Percentiles rank a stretch among this genome's conserved stretches.
phyloP scores from a whole-genome alignment of 768 basidiomycete species.

The Termitomyces sp. region DNA sequence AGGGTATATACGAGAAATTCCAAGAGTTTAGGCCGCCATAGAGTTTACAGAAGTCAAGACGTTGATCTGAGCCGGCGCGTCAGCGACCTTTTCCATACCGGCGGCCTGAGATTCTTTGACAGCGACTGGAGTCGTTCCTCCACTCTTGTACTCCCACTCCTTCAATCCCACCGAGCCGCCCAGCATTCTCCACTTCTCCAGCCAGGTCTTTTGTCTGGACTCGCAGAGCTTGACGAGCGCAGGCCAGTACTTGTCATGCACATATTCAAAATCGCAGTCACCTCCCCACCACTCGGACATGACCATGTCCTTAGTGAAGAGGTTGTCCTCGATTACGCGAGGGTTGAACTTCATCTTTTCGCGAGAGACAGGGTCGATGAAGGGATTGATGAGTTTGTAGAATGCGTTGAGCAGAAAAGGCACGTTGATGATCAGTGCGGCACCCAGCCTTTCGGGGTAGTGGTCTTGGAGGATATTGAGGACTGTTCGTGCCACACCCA shows the following conservation, averaged over 20 bases:
- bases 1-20: neutral
- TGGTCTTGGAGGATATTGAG: slow-evolving; percentile 74
- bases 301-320: slow-evolving; percentile 70
- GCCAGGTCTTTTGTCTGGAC: slow-evolving; percentile 44
- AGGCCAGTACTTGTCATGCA: slow-evolving; percentile 75
- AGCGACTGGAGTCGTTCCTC: neutral
- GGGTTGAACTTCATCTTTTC: slow-evolving; percentile 77
- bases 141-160: slow-evolving; percentile 75
- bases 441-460: slow-evolving; percentile 83
- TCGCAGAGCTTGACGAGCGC: slow-evolving; percentile 54
- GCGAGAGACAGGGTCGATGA: slow-evolving; percentile 81
- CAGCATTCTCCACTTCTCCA: slow-evolving; percentile 60
- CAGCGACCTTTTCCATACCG: slow-evolving; percentile 2
- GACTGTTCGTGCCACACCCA: slow-evolving; percentile 40
- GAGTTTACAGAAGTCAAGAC: neutral
- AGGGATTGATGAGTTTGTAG: slow-evolving; percentile 74
- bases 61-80: neutral
- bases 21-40: neutral
- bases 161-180: slow-evolving; percentile 70
- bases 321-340: slow-evolving; percentile 54
- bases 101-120: neutral
- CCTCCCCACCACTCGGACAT: slow-evolving; percentile 74
- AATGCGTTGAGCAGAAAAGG: slow-evolving; percentile 75
- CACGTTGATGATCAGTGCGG: slow-evolving; percentile 72
- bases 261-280: slow-evolving; percentile 61